A percentile compares a stretch with the other conserved stretches of the same genome.
Conservation (phyloP, 352 stramenopile species). For the Phytophthora sp. region DNA sequence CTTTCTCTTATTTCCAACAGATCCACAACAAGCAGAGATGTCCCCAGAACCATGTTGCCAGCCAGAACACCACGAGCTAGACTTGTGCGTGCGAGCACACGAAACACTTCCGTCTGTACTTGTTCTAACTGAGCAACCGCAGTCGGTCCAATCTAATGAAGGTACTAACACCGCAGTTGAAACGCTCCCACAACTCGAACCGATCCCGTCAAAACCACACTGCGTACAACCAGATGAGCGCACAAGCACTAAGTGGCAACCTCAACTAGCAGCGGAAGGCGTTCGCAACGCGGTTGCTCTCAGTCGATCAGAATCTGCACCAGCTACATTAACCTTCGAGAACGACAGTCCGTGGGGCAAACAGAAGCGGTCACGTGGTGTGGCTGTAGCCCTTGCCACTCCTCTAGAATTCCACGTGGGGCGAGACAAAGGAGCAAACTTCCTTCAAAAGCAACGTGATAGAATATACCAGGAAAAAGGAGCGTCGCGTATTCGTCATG, state of each 20-base stretch:
- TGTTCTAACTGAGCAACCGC: constrained; percentile 22
- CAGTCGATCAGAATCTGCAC: constrained; percentile 58
- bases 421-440: constrained; percentile 49
- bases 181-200: constrained; percentile 19
- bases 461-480: constrained; percentile 31
- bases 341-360: constrained; percentile 27
- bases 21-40: too few relatives aligned
- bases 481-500: constrained; percentile 48
- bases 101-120: constrained; percentile 31
- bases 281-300: not conserved
- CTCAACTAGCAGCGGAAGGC: not conserved
- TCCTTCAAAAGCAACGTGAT: constrained; percentile 60
- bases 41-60: not conserved
- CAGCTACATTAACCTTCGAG: constrained; percentile 32
- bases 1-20: constrained; percentile 15
- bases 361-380: constrained; percentile 48
- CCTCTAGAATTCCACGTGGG: constrained; percentile 37
- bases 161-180: constrained; percentile 1
- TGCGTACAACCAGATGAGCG: not conserved
- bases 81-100: not conserved
- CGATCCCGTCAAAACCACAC: not conserved
- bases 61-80: constrained; percentile 1
- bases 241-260: not conserved
- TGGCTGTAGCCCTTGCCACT: constrained; percentile 42
- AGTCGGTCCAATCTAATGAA: constrained; percentile 1